Evolutionary conservation across 2,329 filamentous ascomycete species (phyloP).

Genomic region (Cercospora sp.): DNA sequence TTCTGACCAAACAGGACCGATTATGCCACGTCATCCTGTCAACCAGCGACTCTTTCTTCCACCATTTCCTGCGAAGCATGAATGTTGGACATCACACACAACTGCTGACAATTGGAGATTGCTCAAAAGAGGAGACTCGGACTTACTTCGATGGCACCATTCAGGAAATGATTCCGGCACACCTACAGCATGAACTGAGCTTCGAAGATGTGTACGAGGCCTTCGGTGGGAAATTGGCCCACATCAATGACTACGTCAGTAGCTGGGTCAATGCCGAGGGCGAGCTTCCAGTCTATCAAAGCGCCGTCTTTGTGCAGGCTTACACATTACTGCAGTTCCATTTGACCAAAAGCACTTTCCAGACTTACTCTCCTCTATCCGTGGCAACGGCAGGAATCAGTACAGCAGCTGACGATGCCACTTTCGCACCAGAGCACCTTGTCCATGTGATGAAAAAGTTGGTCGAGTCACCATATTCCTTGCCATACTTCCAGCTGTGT

Average conservation of each 20-base stretch:
- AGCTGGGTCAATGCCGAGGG: slow-evolving; percentile 22
- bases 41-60: slow-evolving; percentile 26
- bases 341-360: slow-evolving; percentile 19
- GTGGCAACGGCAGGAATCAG: slow-evolving; percentile 17
- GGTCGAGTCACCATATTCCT: slow-evolving; percentile 19
- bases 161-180: slow-evolving; percentile 14
- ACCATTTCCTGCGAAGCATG: slow-evolving; percentile 27
- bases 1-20: slow-evolving; percentile 26
- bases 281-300: slow-evolving; percentile 19
- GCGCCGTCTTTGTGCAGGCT: slow-evolving; percentile 24
- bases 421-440: slow-evolving; percentile 20
- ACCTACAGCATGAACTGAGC: slow-evolving; percentile 17
- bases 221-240: slow-evolving; percentile 25
- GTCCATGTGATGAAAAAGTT: slow-evolving; percentile 25
- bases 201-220: slow-evolving; percentile 25
- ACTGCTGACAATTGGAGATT: slow-evolving; percentile 25
- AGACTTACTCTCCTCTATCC: slow-evolving; percentile 23
- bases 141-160: slow-evolving; percentile 19
- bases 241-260: slow-evolving; percentile 26
- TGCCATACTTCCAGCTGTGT: slow-evolving; percentile 26
- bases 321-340: slow-evolving; percentile 26
- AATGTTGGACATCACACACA: slow-evolving; percentile 26
- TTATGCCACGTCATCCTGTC: slow-evolving; percentile 25
- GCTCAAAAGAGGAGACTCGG: slow-evolving; percentile 20
- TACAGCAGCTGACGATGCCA: slow-evolving; percentile 16